phyloP scores from a whole-genome alignment of 2,329 filamentous ascomycete species.

The Alternaria sp. region DNA sequence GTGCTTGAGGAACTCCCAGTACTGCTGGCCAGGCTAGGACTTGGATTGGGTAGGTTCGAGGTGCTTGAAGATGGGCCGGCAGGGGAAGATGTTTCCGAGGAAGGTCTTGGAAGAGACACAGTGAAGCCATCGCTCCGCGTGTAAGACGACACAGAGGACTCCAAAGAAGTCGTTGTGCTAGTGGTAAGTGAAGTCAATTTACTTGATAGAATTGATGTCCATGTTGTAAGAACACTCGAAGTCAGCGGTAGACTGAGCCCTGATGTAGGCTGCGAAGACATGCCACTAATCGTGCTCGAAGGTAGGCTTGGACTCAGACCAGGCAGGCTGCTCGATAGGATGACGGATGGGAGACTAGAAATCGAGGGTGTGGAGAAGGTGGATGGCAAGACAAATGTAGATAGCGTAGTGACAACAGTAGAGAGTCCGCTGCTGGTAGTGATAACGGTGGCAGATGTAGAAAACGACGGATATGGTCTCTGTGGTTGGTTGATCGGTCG shows the following conservation, averaged over 20 bases:
- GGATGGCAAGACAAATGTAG: neutral
- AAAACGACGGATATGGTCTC: conserved; percentile 12
- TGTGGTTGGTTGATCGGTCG: conserved; percentile 13
- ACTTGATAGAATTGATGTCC: neutral
- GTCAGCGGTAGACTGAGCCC: neutral
- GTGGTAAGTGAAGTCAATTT: neutral
- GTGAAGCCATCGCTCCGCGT: conserved; percentile 2
- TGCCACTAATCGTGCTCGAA: neutral
- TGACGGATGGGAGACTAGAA: neutral
- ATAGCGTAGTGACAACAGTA: neutral
- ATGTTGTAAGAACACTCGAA: conserved; percentile 2
- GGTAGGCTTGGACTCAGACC: neutral
- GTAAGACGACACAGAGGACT: neutral
- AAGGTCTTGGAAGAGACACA: neutral
- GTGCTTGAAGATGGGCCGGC: neutral
- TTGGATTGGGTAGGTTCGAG: neutral
- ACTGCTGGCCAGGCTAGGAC: neutral
- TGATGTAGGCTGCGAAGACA: neutral
- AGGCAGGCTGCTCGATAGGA: neutral
- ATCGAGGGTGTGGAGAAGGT: neutral
- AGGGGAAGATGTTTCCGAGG: neutral
- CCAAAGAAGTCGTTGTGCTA: neutral
- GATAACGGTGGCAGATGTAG: neutral
- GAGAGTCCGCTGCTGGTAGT: neutral
- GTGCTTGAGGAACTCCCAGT: neutral